Evolutionary conservation across 352 stramenopile species (phyloP), one percentile per base, ranked within the genome.

Genomic region (Paralagenidium karlingii): DNA sequence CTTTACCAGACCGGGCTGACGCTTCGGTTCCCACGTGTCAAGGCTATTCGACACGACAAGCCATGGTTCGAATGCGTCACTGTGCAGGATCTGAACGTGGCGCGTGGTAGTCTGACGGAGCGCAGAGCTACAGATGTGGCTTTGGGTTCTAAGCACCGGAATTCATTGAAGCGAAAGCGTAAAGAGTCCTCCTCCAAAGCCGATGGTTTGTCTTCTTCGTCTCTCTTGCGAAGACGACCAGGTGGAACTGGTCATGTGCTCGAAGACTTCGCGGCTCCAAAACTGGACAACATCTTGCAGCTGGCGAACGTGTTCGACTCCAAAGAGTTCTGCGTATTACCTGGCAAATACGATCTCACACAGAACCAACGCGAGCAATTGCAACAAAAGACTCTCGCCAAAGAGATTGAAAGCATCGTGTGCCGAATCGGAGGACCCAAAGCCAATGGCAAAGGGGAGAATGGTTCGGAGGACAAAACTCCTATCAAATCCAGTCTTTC

Each of bases 1-100:
- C 45, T 86, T 12, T 91, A 89, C 43, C 64, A 86, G 28, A 87
- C 78, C 11, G 73, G 73, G 1, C 49, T 91, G 21, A 91, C 78
- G 1, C 60, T 91, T 22, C 75, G 78, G 7, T 91, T 89, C 32
- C 75, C 78, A 16, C 69, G 78, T 3, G 80, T 68, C 43, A 87
- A 91, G 47, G 59, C 75, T 5, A 82, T 91, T 26, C 73, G 78
- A 8, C 77, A 78, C 36, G 75, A 91, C 31, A 91, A 89, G 49
- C 51, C 65, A 24, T 91, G 78, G 75, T 76, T 82, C 45, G 63
- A 91, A 47, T 85, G 70, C 38, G 69, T 84, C 48, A 73, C 64
- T 37, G 51, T 87, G 19, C 70, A 87, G 32, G 73, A 91, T 40
- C 38, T 91, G 3, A 91, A 85, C 30, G 40, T 65, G 22, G 68